These are phyloP conservation scores for Lithospermum erythrorhizon DNA, from an alignment of 257 asterid genomes.

Conservation along the genomic window DNA sequence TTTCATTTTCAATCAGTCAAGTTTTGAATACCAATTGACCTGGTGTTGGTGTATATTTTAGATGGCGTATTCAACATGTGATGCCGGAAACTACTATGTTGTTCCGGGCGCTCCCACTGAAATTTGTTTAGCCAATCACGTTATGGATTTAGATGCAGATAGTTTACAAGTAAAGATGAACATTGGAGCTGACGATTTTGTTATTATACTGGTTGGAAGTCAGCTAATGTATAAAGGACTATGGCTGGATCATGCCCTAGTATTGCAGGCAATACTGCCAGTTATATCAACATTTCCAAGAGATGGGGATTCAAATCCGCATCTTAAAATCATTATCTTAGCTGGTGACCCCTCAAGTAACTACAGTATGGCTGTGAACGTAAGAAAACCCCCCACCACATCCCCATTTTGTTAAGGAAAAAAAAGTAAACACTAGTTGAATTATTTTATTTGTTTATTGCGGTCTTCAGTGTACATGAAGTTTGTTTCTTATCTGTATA, in stretches of 20 bases:
- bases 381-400: slow-evolving; percentile 12
- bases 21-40: background rate
- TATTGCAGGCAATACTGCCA: slow-evolving; percentile 67
- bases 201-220: slow-evolving; percentile 64
- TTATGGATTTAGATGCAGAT: slow-evolving; percentile 22
- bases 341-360: slow-evolving; percentile 48
- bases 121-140: slow-evolving; percentile 48
- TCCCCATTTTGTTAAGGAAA: background rate
- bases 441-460: background rate
- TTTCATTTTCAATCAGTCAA: slow-evolving; percentile 1
- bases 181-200: slow-evolving; percentile 35
- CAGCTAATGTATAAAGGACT: slow-evolving; percentile 59
- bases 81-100: slow-evolving; percentile 84
- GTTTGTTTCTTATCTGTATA: background rate
- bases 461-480: background rate
- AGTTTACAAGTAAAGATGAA: slow-evolving; percentile 22
- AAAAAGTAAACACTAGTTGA: background rate
- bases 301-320: slow-evolving; percentile 34
- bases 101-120: slow-evolving; percentile 76
- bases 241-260: slow-evolving; percentile 88
- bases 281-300: slow-evolving; percentile 28
- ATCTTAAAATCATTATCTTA: slow-evolving; percentile 51
- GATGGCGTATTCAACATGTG: slow-evolving; percentile 70
- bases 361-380: slow-evolving; percentile 69
- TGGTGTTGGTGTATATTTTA: slow-evolving; percentile 24